Conservation (phyloP, 2,329 filamentous ascomycete genomes). For the Aspergillus sp. region DNA sequence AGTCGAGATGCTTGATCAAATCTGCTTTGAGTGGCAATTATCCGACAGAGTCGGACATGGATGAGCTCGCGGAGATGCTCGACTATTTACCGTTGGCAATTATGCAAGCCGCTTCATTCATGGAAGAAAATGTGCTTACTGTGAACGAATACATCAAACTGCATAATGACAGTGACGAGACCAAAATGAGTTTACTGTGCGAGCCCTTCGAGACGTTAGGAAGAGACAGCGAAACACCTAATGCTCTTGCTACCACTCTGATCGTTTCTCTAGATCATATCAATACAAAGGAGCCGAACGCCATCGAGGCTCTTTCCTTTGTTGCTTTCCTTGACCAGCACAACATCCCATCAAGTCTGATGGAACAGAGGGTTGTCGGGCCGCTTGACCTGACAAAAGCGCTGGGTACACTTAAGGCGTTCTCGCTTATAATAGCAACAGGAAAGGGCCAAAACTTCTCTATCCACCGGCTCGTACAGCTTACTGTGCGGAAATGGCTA, state of each 20-base stretch:
- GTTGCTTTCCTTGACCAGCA: conserved; percentile 16
- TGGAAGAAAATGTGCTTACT: conserved; percentile 15
- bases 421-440: conserved; percentile 13
- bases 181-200: conserved; percentile 15
- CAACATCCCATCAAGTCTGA: conserved; percentile 9
- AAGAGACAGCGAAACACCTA: conserved; percentile 12
- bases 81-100: conserved; percentile 16
- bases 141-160: conserved; percentile 18
- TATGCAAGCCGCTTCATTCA: conserved; percentile 16
- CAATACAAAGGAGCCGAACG: conserved; percentile 11
- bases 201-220: conserved; percentile 18
- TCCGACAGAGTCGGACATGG: conserved; percentile 11
- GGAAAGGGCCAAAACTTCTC: conserved; percentile 12
- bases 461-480: conserved; percentile 15
- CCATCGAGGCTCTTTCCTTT: conserved; percentile 11
- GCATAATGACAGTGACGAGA: conserved; percentile 19
- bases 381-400: conserved; percentile 12
- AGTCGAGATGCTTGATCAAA: conserved; percentile 15
- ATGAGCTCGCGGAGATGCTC: conserved; percentile 11
- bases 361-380: conserved; percentile 10
- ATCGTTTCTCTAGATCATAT: conserved; percentile 18
- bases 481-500: conserved; percentile 18
- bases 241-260: conserved; percentile 17
- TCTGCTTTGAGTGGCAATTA: conserved; percentile 4
- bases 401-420: conserved; percentile 15